Evolutionary conservation across 352 stramenopile genomes (phyloP).

Genomic region (Bremia lactucae): DNA sequence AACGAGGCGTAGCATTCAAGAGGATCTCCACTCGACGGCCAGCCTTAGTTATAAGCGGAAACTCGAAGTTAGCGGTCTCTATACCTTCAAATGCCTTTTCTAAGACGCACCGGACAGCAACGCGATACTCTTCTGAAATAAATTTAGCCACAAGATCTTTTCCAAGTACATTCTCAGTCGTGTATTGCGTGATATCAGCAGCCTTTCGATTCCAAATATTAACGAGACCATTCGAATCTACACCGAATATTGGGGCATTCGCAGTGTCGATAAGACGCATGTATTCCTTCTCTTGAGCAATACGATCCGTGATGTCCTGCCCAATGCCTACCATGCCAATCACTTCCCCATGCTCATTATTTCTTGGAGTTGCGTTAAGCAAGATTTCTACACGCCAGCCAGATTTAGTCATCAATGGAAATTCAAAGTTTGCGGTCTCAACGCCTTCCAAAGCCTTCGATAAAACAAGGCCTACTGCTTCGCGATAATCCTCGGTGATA

Average conservation of each 20-base stretch:
- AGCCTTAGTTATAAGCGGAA: no score
- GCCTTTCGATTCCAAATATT: no score
- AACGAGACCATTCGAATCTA: conserved; percentile 40
- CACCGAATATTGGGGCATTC: conserved; percentile 77
- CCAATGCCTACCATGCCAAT: no score
- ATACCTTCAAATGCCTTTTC: conserved; percentile 33
- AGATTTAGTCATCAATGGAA: no score
- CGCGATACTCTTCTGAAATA: conserved; percentile 47
- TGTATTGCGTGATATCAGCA: conserved; percentile 71
- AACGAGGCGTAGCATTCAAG: no score
- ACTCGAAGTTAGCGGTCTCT: conserved; percentile 33
- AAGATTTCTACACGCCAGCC: conserved; percentile 61
- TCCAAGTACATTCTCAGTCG: conserved; percentile 45
- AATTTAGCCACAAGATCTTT: conserved; percentile 63
- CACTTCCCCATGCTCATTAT: conserved; percentile 45
- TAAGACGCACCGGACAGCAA: conserved; percentile 33
- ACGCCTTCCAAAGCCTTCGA: conserved; percentile 35
- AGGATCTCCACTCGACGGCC: no score
- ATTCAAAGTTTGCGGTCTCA: conserved; percentile 60
- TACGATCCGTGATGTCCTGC: no score
- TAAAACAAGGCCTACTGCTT: conserved; percentile 32
- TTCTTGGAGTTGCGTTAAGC: conserved; percentile 53
- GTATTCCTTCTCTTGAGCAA: conserved; percentile 76
- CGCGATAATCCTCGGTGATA: conserved; percentile 41
- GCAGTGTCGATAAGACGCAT: conserved; percentile 72